A percentile compares a stretch with the other conserved stretches of the same genome.
Conservation (phyloP, 345 rosid species). For the Pistacia atlantica region DNA sequence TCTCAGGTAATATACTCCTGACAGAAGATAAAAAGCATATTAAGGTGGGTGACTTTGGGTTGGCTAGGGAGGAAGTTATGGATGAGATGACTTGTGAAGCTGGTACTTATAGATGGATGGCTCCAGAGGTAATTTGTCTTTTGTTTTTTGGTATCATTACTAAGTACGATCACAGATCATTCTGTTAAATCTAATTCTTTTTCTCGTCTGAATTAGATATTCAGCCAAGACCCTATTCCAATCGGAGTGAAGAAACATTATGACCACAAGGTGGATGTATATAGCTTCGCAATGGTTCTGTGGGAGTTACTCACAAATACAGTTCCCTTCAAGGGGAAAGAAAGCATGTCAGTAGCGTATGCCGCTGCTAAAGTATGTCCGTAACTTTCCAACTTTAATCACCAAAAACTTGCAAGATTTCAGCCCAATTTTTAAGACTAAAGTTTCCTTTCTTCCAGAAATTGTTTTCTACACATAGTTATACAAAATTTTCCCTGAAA, state of each 20-base stretch:
- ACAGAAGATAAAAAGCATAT: constrained; percentile 42
- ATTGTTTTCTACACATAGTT: neutral
- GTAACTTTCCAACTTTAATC: neutral
- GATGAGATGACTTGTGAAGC: constrained; percentile 58
- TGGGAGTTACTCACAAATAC: constrained; percentile 65
- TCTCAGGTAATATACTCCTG: constrained; percentile 57
- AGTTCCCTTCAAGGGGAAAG: constrained; percentile 46
- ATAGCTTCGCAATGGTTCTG: constrained; percentile 61
- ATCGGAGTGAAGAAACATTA: constrained; percentile 49
- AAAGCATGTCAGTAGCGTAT: constrained; percentile 33
- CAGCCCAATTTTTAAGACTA: neutral
- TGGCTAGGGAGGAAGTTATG: constrained; percentile 40
- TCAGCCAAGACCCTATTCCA: constrained; percentile 44
- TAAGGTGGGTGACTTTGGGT: constrained; percentile 64
- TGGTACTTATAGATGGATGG: constrained; percentile 79
- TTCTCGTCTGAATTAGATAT: constrained; percentile 32
- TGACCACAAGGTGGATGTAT: constrained; percentile 75
- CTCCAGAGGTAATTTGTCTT: constrained; percentile 56
- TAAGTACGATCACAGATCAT: neutral
- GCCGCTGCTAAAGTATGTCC: constrained; percentile 40
- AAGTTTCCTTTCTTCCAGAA: neutral
- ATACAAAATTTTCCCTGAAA: neutral
- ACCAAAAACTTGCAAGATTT: neutral
- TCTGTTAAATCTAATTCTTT: constrained; percentile 5
- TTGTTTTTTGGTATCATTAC: neutral